Evolutionary conservation across 1,284 basidiomycete species (phyloP), one percentile per base, ranked within the genome.

Genomic region (Fomitopsis schrenkii): DNA sequence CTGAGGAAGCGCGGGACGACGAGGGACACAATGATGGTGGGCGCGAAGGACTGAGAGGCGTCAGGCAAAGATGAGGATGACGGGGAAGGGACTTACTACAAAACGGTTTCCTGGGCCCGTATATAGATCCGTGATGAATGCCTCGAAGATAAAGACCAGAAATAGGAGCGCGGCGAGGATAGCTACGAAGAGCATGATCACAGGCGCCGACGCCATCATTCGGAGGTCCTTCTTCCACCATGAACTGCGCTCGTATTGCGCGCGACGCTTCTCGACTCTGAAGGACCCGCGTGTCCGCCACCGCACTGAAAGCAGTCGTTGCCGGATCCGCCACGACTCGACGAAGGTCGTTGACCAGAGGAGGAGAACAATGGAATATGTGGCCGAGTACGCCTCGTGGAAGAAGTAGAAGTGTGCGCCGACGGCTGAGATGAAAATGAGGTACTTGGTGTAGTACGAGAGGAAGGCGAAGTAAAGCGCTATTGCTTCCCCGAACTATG

Each of bases 381-480:
- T 62, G 3, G 90, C 83, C 3, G 90, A 90, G 73, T 94, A 97
- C 0, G 85, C 83, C 8, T 81, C 82, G 19, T 84, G 83, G 71
- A 88, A 81, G 73, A 87, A 83, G 75, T 84, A 90, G 69, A 83
- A 85, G 14, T 80, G 55, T 30, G 85, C 67, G 0, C 91, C 91
- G 22, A 89, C 75, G 3, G 72, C 72, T 3, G 91, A 83, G 4
- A 91, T 90, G 61, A 93, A 84, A 17, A 88, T 68, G 40, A 96
- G 83, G 35, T 88, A 86, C 42, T 83, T 82, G 0, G 94, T 91
- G 77, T 98, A 98, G 61, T 85, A 85, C 3, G 87, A 84, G 10
- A 98, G 81, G 77, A 96, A 97, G 58, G 87, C 85, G 74, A 96
- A 97, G 76, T 98, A 97, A 30, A 96, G 83, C n/a, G 94, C 93